A percentile compares a stretch with the other conserved stretches of the same genome.
Conservation (phyloP, 257 asterid genomes). For the Nicotiana attenuata region DNA sequence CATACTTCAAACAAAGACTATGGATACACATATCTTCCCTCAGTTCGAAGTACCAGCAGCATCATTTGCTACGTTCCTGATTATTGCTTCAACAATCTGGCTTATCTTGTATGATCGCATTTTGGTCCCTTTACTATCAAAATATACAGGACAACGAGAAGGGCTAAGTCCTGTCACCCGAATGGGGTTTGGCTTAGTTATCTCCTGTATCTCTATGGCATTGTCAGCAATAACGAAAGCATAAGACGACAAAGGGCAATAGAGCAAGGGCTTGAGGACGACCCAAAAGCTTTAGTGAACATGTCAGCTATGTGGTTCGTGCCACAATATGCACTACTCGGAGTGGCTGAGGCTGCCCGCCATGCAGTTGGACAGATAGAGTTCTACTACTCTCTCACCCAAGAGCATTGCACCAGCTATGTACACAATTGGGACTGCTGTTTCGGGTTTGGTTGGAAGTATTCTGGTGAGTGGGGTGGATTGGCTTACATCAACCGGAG, state of each 20-base stretch:
- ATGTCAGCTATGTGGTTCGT: slow-evolving; percentile 27
- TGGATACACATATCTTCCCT: slow-evolving; percentile 17
- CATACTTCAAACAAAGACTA: slow-evolving; percentile 12
- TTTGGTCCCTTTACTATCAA: slow-evolving; percentile 11
- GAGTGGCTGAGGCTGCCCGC: slow-evolving; percentile 17
- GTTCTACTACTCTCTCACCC: slow-evolving; percentile 20
- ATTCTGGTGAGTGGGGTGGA: slow-evolving; percentile 12
- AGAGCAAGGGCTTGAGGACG: slow-evolving; percentile 11
- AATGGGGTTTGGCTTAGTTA: slow-evolving; percentile 18
- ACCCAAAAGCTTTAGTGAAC: slow-evolving; percentile 2
- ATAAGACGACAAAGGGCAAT: slow-evolving; percentile 1
- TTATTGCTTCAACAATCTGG: slow-evolving; percentile 10
- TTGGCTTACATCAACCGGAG: background rate
- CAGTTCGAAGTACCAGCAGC: slow-evolving; percentile 21
- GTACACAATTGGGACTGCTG: slow-evolving; percentile 8
- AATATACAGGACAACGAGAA: background rate
- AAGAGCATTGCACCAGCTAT: slow-evolving; percentile 22
- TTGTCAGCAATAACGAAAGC: slow-evolving; percentile 18
- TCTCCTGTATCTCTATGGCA: slow-evolving; percentile 11
- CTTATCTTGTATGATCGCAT: slow-evolving; percentile 11
- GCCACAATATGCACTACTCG: slow-evolving; percentile 8
- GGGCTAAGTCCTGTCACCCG: slow-evolving; percentile 12
- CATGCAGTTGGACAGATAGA: slow-evolving; percentile 17
- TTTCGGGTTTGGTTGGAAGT: slow-evolving; percentile 13
- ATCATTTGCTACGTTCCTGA: slow-evolving; percentile 9